Base-by-base conservation (phyloP, 2,329 filamentous ascomycete genomes). In the Penicillium sp. region DNA sequence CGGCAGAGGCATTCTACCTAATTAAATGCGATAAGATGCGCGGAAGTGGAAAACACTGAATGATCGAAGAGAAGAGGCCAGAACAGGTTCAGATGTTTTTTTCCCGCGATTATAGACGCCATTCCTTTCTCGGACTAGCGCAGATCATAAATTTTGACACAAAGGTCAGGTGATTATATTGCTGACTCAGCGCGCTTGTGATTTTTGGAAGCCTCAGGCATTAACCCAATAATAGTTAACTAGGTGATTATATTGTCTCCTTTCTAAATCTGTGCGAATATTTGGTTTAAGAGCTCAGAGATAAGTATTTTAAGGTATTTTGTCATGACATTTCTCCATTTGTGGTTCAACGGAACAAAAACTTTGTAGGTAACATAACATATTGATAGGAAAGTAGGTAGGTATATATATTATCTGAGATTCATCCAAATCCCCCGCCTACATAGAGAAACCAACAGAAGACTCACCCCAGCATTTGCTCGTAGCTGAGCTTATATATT, bases 1-100 rank as follows among this genome's bases (percentile, higher is more conserved):
- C 6, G 68, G 68, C 53, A 73, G 63, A 56, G 69, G 67, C 61
- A 73, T 65, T 44, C 67, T 72, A 58, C 64, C 66, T 57, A 36
- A 58, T 55, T 63, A 59, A 57, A 66, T 68, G 33, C 35, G 53
- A 49, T 58, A 61, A 35, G 6, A 48, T 47, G 38, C 31, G 49
- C 10, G 13, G 35, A 48, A 48, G 13, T 29, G 12, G 10, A 21
- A 55, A 35, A 36, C 21, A 41, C 35, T 23, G 12, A 36, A 51
- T 29, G 21, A 36, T 57, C 49, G 49, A 17, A 27, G 31, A 15
- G 42, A 21, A 53, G 49, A 57, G 55, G 55, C 49, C 49, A 53
- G 55, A 57, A 53, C 43, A 33, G 42, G 36, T 42, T 43, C 55
- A 57, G 36, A 47, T 57, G 55, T 53, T 53, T 57, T 57, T 57